Evolutionary conservation across 2,329 filamentous ascomycete species (phyloP), one percentile per base, ranked within the genome.

Genomic region (Claviceps paspali): DNA sequence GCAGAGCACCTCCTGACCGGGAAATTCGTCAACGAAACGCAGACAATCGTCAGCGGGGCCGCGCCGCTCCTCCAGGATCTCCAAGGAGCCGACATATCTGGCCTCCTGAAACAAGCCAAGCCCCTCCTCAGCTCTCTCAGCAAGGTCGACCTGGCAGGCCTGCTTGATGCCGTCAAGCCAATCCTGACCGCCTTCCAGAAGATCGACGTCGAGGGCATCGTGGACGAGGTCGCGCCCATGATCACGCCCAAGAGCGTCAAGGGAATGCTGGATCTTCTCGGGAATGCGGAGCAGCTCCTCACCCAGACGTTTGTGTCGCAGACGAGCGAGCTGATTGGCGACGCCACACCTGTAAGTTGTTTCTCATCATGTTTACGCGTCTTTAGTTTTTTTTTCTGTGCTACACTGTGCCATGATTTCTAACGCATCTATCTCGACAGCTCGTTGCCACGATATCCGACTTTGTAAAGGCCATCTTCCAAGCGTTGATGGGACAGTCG

Each of bases 301-400:
- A 58, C 52, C 4, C 43, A 52, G 21, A 50, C 52, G 1, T 65
- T 65, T 43, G 58, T 65, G 6, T 50, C 53, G 15, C 59, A 65
- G 42, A 62, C 61, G 27, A 52, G 52, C 2, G 61, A 64, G 38
- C 47, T 65, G 24, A 64, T 64, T 45, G 57, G 53, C 19, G 59
- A 63, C 39, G 59, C 59, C 3, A 61, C 59, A 44, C 59, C 58
- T 36, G 57, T 61, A 58, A 52, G 56, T 43, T 19, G 15, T 30
- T 5, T 14, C 8, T 15, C 14, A 6, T 29, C 6, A 18, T 12
- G 19, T 26, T 3, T 15, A 22, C 14, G 28, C 15, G 35, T 8
- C 21, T 26, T 26, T 26, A 8, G 11, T 12, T 10, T 26, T 26
- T 26, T 8, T 22, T 8, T 22, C 21, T 22, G 21, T 22, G 5